Evolutionary conservation across 2,329 filamentous ascomycete species (phyloP), one percentile per base, ranked within the genome.

Genomic region (Clonostachys byssicola): DNA sequence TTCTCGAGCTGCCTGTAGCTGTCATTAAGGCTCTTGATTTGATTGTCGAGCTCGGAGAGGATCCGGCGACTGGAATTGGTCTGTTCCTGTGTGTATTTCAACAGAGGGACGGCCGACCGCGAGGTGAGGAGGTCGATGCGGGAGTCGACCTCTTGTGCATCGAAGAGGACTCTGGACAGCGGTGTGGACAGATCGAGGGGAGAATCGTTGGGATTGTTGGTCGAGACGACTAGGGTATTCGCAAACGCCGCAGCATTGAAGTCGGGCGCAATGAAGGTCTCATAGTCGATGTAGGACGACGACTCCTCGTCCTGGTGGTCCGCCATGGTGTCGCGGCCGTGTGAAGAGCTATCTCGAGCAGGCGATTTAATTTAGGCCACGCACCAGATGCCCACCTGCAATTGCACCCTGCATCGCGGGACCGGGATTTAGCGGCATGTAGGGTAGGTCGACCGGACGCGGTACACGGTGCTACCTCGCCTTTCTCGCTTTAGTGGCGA

Each of bases 111-210:
- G 4, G 94, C 91, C 30, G 86, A 88, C 52, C 88, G 85, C 3
- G 91, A 94, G 6, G 92, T 95, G 39, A 97, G 78, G 5, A 82
- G 80, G 65, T 99, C 90, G 53, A 99, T 96, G 63, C 95, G 91
- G 0, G 92, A 95, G 68, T 97, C 92, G 54, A 99, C 87, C 68
- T 97, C 94, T 63, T 97, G 94, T 4, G 94, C 86, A 67, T 99
- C 94, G 68, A 99, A 99, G 7, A 97, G 83, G 6, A 96, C 92
- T 47, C 90, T 84, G 6, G 92, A 96, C 43, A 99, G 79, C 4
- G 94, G 92, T 14, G 94, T 97, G 6, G 91, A 92, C 48, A 99
- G 86, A 66, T 99, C 94, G 58, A 97, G 81, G 7, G 90, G 88
- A 2, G 86, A 86, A 68, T 97, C 94, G 55, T 86, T 89, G 49